Evolutionary conservation across 2,329 filamentous ascomycete species (phyloP).

Genomic region (Arachnomyces sp.): DNA sequence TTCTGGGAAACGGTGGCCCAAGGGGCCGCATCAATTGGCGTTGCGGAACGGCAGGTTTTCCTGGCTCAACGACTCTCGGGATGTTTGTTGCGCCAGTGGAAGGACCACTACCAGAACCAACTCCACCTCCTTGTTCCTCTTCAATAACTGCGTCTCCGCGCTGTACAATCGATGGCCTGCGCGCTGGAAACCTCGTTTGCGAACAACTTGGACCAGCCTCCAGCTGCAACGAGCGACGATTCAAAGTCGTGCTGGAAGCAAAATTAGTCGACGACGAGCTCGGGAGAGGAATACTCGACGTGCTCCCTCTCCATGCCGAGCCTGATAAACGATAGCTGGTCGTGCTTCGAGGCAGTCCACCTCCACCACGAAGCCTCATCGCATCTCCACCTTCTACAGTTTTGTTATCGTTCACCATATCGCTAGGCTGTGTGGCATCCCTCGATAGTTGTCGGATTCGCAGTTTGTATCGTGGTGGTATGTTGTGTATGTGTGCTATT

Average conservation of each 20-base stretch:
- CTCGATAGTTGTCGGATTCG: too few relatives aligned
- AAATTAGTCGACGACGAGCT: conserved; percentile 1
- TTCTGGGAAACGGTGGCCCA: conserved; percentile 1
- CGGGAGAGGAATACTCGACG: neutral
- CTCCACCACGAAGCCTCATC: too few relatives aligned
- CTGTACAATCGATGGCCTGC: conserved; percentile 1
- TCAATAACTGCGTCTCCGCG: too few relatives aligned
- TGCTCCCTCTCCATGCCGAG: too few relatives aligned
- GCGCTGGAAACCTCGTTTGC: conserved; percentile 4
- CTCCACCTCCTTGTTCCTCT: too few relatives aligned
- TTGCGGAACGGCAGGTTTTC: neutral
- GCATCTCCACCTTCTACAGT: too few relatives aligned
- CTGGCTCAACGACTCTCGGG: neutral
- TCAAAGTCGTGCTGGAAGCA: neutral
- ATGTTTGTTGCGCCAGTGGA: neutral
- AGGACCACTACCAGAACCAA: neutral
- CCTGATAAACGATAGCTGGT: too few relatives aligned
- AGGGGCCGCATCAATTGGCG: neutral
- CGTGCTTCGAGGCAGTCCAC: too few relatives aligned
- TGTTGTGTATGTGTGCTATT: too few relatives aligned
- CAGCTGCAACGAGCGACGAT: neutral
- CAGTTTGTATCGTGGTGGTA: too few relatives aligned
- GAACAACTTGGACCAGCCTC: neutral
- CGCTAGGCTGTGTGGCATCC: too few relatives aligned
- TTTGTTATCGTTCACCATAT: too few relatives aligned